These are phyloP conservation scores for Suillus subluteus DNA, from an alignment of 768 basidiomycete species.

Conservation along the genomic window DNA sequence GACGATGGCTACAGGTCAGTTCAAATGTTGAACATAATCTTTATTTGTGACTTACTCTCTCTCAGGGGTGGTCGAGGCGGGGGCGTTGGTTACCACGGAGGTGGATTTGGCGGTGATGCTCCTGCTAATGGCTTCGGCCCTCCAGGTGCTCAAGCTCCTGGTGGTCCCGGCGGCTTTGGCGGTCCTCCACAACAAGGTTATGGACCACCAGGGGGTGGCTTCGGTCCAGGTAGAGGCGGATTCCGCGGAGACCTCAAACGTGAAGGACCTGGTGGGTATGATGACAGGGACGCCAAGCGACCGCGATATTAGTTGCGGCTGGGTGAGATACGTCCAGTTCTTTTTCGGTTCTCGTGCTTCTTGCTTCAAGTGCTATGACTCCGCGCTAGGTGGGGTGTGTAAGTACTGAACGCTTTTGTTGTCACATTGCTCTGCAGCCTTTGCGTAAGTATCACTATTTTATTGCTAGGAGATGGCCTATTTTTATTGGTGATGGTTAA, in stretches of 20 bases:
- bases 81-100: slow-evolving; percentile 71
- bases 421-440: slow-evolving; percentile 27
- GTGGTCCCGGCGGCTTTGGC: slow-evolving; percentile 49
- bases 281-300: slow-evolving; percentile 82
- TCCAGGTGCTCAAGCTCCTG: slow-evolving; percentile 41
- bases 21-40: not conserved
- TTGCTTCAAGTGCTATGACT: slow-evolving; percentile 29
- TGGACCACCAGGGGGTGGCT: slow-evolving; percentile 51
- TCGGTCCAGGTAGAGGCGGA: slow-evolving; percentile 53
- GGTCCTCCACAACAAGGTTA: slow-evolving; percentile 38
- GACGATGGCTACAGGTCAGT: slow-evolving; percentile 57
- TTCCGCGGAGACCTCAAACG: slow-evolving; percentile 79
- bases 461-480: slow-evolving; percentile 26
- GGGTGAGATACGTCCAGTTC: slow-evolving; percentile 35
- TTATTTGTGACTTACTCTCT: slow-evolving; percentile 22
- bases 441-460: slow-evolving; percentile 42
- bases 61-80: slow-evolving; percentile 66
- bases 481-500: slow-evolving; percentile 9
- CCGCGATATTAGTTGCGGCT: slow-evolving; percentile 69
- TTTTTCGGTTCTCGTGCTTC: slow-evolving; percentile 29
- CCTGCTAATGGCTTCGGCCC: slow-evolving; percentile 59
- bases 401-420: slow-evolving; percentile 33
- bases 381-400: slow-evolving; percentile 38
- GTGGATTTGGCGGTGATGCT: slow-evolving; percentile 60
- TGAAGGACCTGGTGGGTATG: slow-evolving; percentile 73